Evolutionary conservation across 1,139 yeast genomes (phyloP).

Genomic region (Yamadazyma friedrichii): DNA sequence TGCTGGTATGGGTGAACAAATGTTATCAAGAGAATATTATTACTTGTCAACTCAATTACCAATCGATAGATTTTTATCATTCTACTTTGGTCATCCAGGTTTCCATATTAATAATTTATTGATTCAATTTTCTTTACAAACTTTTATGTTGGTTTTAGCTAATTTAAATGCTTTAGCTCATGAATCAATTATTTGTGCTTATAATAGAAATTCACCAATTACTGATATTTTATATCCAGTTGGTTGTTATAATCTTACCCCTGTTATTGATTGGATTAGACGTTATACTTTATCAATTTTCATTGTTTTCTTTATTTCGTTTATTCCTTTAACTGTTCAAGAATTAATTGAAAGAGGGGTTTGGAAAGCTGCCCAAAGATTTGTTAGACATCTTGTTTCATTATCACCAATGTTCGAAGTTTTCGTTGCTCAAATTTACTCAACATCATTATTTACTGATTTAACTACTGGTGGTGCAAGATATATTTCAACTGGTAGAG

Average conservation of each 20-base stretch:
- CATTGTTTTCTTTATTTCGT: slow-evolving; percentile 97
- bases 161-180: slow-evolving; percentile 91
- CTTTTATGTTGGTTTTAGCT: slow-evolving; percentile 87
- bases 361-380: slow-evolving; percentile 93
- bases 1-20: slow-evolving; percentile 99
- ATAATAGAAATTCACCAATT: slow-evolving; percentile 80
- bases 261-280: slow-evolving; percentile 95
- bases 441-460: slow-evolving; percentile 87
- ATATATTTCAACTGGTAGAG: slow-evolving; percentile 98
- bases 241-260: slow-evolving; percentile 91
- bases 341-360: slow-evolving; percentile 97
- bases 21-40: slow-evolving; percentile 97
- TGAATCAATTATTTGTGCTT: slow-evolving; percentile 82
- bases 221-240: slow-evolving; percentile 82
- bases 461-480: slow-evolving; percentile 99
- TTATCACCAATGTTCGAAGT: slow-evolving; percentile 97
- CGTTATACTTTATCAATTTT: slow-evolving; percentile 96
- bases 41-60: slow-evolving; percentile 97
- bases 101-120: slow-evolving; percentile 97
- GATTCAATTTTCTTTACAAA: slow-evolving; percentile 90
- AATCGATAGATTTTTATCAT: slow-evolving; percentile 92
- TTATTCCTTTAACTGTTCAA: slow-evolving; percentile 93
- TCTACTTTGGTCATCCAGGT: slow-evolving; percentile 99
- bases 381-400: slow-evolving; percentile 83
- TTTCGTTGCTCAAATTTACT: slow-evolving; percentile 96